phyloP scores from a whole-genome alignment of 192 early-diverging fungal genomes.

The Coemansia sp. region DNA sequence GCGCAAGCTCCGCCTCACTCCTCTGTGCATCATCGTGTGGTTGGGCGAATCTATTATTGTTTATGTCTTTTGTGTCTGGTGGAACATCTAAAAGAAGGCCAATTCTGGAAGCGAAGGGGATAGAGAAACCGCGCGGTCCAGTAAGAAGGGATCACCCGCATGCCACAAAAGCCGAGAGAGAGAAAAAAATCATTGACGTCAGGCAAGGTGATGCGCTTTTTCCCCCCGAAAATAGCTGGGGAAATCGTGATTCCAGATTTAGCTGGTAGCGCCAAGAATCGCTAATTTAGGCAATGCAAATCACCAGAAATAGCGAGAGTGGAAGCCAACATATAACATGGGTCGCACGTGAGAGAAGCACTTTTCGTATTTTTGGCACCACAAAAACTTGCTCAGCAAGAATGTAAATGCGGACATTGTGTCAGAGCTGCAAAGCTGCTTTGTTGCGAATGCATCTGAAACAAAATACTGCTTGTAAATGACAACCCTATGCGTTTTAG shows the following conservation, averaged over 20 bases:
- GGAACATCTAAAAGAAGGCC: background rate
- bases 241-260: background rate
- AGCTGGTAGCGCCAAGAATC: background rate
- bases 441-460: too few relatives aligned
- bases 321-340: too few relatives aligned
- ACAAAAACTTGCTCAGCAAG: too few relatives aligned
- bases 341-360: too few relatives aligned
- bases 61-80: slow-evolving; percentile 3
- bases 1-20: background rate
- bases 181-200: background rate
- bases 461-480: too few relatives aligned
- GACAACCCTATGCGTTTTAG: too few relatives aligned
- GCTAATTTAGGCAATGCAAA: background rate
- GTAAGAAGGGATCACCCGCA: slow-evolving; percentile 5
- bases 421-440: too few relatives aligned
- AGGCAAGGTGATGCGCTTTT: background rate
- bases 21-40: background rate
- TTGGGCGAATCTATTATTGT: slow-evolving; percentile 1
- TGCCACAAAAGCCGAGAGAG: background rate
- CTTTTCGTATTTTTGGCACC: too few relatives aligned
- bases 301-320: too few relatives aligned
- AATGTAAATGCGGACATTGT: too few relatives aligned
- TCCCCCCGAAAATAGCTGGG: background rate
- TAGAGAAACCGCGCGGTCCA: slow-evolving; percentile 2
- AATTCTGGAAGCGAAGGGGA: background rate